A percentile compares a stretch with the other conserved stretches of the same genome.
These are phyloP conservation scores for Pichia cactophila DNA, from an alignment of 1,139 yeast genomes.

Conservation along the genomic window DNA sequence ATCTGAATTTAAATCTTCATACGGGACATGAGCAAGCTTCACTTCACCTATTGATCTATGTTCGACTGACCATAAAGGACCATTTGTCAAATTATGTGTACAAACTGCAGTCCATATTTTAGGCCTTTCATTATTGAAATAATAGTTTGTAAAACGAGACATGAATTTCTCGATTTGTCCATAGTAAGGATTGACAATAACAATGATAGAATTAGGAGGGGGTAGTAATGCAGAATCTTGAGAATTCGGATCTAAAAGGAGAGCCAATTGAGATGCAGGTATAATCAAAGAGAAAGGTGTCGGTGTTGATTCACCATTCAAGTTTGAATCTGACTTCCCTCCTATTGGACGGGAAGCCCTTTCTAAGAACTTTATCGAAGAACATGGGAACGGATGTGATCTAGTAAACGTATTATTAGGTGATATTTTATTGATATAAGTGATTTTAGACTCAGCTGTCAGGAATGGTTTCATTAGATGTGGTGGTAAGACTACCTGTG, in stretches of 20 bases:
- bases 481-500: conserved; percentile 8
- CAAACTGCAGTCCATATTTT: conserved; percentile 39
- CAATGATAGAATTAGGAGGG: conserved; percentile 32
- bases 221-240: conserved; percentile 1
- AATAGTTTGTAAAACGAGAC: not conserved
- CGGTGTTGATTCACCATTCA: not conserved
- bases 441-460: conserved; percentile 17
- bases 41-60: conserved; percentile 38
- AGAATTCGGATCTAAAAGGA: conserved; percentile 2
- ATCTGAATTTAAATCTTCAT: conserved; percentile 12
- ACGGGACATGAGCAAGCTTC: conserved; percentile 13
- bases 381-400: conserved; percentile 2
- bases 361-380: conserved; percentile 4
- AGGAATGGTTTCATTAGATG: conserved; percentile 15
- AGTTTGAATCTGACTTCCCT: not conserved
- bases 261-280: conserved; percentile 10
- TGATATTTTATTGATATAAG: conserved; percentile 21
- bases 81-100: conserved; percentile 38
- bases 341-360: not conserved
- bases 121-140: conserved; percentile 31
- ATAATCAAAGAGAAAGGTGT: conserved; percentile 1
- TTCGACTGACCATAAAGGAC: conserved; percentile 32
- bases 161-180: conserved; percentile 34
- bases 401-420: conserved; percentile 17
- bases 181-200: conserved; percentile 45